Evolutionary conservation across 2,329 filamentous ascomycete genomes (phyloP).

Genomic region (Pseudogymnoascus sp.): DNA sequence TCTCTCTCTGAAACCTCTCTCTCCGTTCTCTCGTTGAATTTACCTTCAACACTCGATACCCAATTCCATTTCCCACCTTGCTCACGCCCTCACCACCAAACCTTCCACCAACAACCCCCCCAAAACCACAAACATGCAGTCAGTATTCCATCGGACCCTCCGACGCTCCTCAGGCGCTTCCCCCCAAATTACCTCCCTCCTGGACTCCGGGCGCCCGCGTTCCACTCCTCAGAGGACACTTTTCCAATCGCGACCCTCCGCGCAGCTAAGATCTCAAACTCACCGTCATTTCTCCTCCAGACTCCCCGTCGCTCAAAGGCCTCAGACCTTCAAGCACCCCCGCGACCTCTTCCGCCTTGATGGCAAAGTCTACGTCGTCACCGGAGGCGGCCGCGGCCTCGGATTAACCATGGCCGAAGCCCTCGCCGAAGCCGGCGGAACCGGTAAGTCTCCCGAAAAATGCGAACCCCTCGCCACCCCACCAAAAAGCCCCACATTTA

Average conservation of each 20-base stretch:
- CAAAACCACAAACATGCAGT: neutral
- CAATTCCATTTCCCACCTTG: neutral
- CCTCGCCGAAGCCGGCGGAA: slow-evolving; percentile 70
- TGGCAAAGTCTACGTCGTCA: slow-evolving; percentile 74
- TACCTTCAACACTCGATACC: neutral
- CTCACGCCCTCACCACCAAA: neutral
- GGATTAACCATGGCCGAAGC: slow-evolving; percentile 91
- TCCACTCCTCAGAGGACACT: neutral
- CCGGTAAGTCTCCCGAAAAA: slow-evolving; percentile 91
- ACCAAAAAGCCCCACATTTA: neutral
- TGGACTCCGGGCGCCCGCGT: neutral
- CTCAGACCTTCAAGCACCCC: slow-evolving; percentile 61
- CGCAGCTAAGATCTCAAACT: neutral
- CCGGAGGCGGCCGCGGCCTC: slow-evolving; percentile 80
- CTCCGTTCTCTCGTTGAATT: neutral
- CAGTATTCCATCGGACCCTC: neutral
- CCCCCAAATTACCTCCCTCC: neutral
- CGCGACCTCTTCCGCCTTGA: slow-evolving; percentile 82
- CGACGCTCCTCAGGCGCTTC: neutral
- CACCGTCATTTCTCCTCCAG: neutral
- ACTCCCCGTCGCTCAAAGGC: neutral
- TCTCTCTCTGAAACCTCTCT: too few species aligned
- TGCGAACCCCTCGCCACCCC: slow-evolving; percentile 44
- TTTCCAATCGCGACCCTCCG: neutral
- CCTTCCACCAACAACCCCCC: neutral